phyloP scores from a whole-genome alignment of 495 filamentous ascomycete genomes.

The Xylaria palmicola region DNA sequence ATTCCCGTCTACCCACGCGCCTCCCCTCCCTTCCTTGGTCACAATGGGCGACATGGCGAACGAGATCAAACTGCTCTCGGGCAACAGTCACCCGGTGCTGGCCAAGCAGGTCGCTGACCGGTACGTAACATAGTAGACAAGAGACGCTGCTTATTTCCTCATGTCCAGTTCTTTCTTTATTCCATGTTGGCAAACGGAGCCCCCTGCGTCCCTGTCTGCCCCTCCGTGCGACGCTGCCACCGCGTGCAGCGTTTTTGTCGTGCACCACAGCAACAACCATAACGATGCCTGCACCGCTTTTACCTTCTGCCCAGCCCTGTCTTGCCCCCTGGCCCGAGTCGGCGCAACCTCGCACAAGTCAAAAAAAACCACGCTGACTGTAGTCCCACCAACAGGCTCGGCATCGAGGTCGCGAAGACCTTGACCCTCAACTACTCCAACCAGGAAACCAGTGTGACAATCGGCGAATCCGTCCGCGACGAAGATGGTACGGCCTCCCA shows the following conservation, averaged over 20 bases:
- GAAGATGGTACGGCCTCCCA: constrained; percentile 69
- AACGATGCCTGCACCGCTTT: background rate
- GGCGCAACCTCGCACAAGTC: constrained; percentile 1
- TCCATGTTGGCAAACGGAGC: background rate
- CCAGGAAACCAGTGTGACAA: constrained; percentile 94
- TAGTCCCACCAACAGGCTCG: constrained; percentile 59
- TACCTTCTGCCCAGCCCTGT: background rate
- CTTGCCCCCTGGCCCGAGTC: background rate
- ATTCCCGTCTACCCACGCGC: background rate
- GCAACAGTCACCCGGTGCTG: constrained; percentile 91
- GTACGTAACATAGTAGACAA: constrained; percentile 58
- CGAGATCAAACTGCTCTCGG: constrained; percentile 94
- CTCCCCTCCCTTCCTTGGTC: constrained; percentile 14
- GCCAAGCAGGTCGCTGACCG: constrained; percentile 87
- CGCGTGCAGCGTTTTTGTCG: too few species aligned
- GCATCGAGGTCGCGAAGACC: constrained; percentile 90
- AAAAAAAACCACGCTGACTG: constrained; percentile 15
- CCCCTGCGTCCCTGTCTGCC: background rate
- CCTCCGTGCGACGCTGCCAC: background rate
- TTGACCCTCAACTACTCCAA: constrained; percentile 96
- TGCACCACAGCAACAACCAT: too few species aligned
- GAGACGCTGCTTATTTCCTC: too few species aligned
- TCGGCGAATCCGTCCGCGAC: constrained; percentile 94
- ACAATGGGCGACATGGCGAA: constrained; percentile 60
- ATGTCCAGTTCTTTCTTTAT: too few species aligned